Percentiles rank a stretch among this genome's conserved stretches.
Evolutionary conservation across 805 yeast species (phyloP).

Genomic region (Saccharomycopsis sp.): DNA sequence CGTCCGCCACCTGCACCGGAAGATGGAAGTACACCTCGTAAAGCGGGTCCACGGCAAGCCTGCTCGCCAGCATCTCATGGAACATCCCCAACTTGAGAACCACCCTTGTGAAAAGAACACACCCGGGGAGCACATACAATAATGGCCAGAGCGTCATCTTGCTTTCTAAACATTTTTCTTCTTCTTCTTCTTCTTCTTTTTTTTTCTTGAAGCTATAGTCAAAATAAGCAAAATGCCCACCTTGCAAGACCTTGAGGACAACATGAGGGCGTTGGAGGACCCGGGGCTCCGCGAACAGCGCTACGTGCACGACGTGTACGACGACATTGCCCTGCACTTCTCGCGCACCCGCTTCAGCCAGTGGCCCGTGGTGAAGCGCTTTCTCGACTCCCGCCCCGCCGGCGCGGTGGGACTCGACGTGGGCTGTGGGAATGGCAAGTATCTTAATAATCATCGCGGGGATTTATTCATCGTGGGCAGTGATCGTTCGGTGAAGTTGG

Average conservation of each 20-base stretch:
- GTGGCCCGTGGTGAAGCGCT: conserved; percentile 89
- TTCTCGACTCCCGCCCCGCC: conserved; percentile 38
- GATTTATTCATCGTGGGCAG: conserved; percentile 64
- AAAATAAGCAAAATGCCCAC: no score
- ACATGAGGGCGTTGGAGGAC: conserved; percentile 27
- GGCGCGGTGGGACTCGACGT: conserved; percentile 81
- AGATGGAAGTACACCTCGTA: conserved; percentile 35
- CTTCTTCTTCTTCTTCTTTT: no score
- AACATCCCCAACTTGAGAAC: no score
- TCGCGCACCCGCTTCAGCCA: conserved; percentile 91
- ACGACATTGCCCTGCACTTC: conserved; percentile 86
- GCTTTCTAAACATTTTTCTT: no score
- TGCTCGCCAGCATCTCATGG: no score
- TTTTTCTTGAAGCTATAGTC: no score
- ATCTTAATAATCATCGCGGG: conserved; percentile 61
- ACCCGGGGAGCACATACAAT: no score
- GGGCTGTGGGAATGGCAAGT: conserved; percentile 97
- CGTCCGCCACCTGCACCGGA: conserved; percentile 34
- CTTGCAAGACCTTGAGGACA: no score
- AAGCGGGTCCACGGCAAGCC: conserved; percentile 33
- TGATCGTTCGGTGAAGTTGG: conserved; percentile 62
- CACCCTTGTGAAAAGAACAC: no score
- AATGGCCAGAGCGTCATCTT: no score
- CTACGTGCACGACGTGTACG: conserved; percentile 86
- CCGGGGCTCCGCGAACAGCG: conserved; percentile 59